These are phyloP conservation scores for Cordyceps farinosa DNA, from an alignment of 2,329 filamentous ascomycete genomes.

Conservation along the genomic window DNA sequence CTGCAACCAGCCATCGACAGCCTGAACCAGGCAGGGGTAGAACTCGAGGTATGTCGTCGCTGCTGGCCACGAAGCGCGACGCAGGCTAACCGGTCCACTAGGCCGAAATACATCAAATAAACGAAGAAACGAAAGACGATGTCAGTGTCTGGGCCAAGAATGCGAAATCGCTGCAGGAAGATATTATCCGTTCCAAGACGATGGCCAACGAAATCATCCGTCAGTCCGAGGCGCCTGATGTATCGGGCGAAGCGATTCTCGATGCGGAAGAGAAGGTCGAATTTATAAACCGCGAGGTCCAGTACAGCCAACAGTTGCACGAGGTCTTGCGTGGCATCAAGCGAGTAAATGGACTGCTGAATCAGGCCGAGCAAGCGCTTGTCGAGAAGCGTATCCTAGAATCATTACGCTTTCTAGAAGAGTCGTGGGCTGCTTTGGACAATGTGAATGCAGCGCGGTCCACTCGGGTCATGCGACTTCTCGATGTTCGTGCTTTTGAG, in stretches of 20 bases:
- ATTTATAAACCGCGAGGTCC: slow-evolving; percentile 56
- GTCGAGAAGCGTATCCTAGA: slow-evolving; percentile 54
- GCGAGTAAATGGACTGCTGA: slow-evolving; percentile 57
- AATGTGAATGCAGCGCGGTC: slow-evolving; percentile 58
- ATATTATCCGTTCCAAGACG: slow-evolving; percentile 75
- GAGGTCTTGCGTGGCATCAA: slow-evolving; percentile 49
- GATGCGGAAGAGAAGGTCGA: slow-evolving; percentile 52
- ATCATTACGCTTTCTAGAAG: slow-evolving; percentile 55
- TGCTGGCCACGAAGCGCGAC: slow-evolving; percentile 4
- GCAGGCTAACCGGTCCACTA: slow-evolving; percentile 18
- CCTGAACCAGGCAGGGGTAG: slow-evolving; percentile 33
- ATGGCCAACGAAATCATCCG: slow-evolving; percentile 78
- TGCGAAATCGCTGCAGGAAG: slow-evolving; percentile 77
- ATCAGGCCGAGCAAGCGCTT: slow-evolving; percentile 56
- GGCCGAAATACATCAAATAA: slow-evolving; percentile 69
- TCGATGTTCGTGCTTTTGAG: slow-evolving; percentile 62
- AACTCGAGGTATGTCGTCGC: slow-evolving; percentile 36
- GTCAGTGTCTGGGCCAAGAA: slow-evolving; percentile 84
- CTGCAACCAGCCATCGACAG: slow-evolving; percentile 39
- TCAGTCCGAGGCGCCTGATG: slow-evolving; percentile 63
- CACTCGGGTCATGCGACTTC: slow-evolving; percentile 59
- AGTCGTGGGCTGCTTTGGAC: slow-evolving; percentile 56
- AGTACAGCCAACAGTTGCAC: slow-evolving; percentile 56
- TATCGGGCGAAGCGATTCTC: slow-evolving; percentile 49
- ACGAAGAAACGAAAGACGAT: slow-evolving; percentile 71